Evolutionary conservation across 192 early-diverging fungal genomes (phyloP).

Genomic region (Funneliformis mosseae): DNA sequence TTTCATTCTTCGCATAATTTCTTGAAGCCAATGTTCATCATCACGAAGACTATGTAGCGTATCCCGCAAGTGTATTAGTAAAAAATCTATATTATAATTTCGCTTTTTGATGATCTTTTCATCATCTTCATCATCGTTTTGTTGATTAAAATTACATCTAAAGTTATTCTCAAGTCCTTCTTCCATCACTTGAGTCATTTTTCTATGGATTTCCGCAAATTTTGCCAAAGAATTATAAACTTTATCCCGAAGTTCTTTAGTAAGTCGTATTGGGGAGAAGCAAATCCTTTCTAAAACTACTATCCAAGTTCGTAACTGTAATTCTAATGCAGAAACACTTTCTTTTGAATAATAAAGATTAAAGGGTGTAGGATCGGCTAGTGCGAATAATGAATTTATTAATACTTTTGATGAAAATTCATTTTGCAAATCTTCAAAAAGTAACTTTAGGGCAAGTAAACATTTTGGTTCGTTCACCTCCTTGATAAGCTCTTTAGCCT

Average conservation of each 20-base stretch:
- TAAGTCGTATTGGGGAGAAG: background rate
- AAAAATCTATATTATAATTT: conserved; percentile 25
- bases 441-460: background rate
- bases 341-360: conserved; percentile 1
- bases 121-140: background rate
- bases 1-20: background rate
- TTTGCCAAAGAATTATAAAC: background rate
- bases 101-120: background rate
- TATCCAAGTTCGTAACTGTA: background rate
- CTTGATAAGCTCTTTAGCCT: background rate
- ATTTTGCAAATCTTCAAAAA: background rate
- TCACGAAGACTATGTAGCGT: background rate
- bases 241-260: background rate
- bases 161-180: background rate
- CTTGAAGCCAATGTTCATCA: background rate
- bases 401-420: background rate
- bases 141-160: no score
- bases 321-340: background rate
- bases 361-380: background rate
- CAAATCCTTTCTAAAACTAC: background rate
- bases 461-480: background rate
- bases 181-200: background rate
- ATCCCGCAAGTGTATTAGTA: background rate
- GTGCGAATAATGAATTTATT: background rate
- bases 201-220: background rate